Conservation (phyloP, 1,284 basidiomycete species). For the Agroathelia rolfsii region DNA sequence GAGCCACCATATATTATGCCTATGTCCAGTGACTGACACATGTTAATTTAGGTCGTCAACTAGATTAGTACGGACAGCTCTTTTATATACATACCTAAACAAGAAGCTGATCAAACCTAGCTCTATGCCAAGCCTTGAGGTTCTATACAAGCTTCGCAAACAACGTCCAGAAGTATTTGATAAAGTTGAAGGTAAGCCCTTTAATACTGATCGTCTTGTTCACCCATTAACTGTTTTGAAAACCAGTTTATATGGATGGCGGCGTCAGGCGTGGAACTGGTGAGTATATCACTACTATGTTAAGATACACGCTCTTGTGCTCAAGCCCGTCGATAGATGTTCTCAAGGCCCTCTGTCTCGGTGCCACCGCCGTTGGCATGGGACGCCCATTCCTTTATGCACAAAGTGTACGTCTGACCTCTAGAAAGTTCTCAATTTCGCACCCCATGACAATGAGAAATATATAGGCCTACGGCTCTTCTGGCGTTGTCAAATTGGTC, state of each 20-base stretch:
- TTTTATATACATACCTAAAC: conserved; percentile 2
- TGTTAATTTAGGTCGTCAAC: conserved; percentile 54
- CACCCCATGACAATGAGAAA: conserved; percentile 6
- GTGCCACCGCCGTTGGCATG: conserved; percentile 83
- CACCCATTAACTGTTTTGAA: conserved; percentile 1
- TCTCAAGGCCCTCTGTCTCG: conserved; percentile 85
- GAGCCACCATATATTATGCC: conserved; percentile 21
- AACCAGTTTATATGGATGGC: conserved; percentile 82
- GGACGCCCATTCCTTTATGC: conserved; percentile 88
- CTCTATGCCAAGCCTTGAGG: conserved; percentile 64
- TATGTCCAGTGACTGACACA: conserved; percentile 1
- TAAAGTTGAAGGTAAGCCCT: conserved; percentile 47
- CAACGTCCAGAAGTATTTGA: conserved; percentile 70
- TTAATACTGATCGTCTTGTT: not conserved
- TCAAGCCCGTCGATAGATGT: conserved; percentile 41
- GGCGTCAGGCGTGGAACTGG: conserved; percentile 79
- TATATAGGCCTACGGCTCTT: conserved; percentile 67
- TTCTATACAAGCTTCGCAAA: conserved; percentile 64
- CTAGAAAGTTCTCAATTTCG: conserved; percentile 5
- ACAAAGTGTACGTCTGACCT: conserved; percentile 54
- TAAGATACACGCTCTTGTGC: conserved; percentile 2
- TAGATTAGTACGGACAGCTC: conserved; percentile 55
- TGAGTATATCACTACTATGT: conserved; percentile 17
- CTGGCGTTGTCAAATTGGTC: conserved; percentile 69
- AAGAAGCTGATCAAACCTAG: conserved; percentile 22